Evolutionary conservation across 805 yeast genomes (phyloP), one percentile per base, ranked within the genome.

Genomic region (Yarrowia sp.): DNA sequence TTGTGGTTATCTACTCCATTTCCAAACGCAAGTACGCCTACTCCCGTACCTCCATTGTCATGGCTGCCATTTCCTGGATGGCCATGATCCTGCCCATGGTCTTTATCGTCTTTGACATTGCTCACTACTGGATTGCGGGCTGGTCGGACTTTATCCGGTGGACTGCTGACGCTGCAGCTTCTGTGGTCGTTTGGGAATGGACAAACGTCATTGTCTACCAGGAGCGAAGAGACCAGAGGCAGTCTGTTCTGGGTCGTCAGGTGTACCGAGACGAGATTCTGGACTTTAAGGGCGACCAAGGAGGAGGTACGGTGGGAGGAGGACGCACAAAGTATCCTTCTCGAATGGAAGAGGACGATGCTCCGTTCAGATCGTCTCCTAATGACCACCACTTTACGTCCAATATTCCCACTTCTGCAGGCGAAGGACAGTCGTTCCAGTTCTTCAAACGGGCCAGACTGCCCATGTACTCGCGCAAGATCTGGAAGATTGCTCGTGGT

Each of bases 111-210:
- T 66, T 80, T n/a, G 80, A 81, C 19, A 64, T 75, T 33, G 77
- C 67, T 43, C 79, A 70, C 24, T 71, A 71, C 35, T 77, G 80
- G 79, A 73, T 80, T 26, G 77, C 78, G n/a, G 78, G 78, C 14
- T 82, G 88, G 79, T 79, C 88, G 71, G 73, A 81, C 0, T 76
- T 78, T 32, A 75, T 82, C 4, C 70, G 80, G 12, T 77, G 82
- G 3, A 78, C 85, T 43, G 70, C 83, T 6, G 82, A 82, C 54
- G 78, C 85, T 16, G 78, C 84, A 36, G 74, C 84, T 4, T 75
- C 81, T 17, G 82, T 86, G 0, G 77, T 83, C 24, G 78, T 85
- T 1, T 86, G 89, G 88, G 90, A 87, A 73, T 85, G 90, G 87
- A 73, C 85, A 10, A 82, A 78, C 69, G 80, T 84, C 48, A 83